Base-by-base conservation (phyloP, 352 stramenopile genomes). In the Phytopythium montanum region DNA sequence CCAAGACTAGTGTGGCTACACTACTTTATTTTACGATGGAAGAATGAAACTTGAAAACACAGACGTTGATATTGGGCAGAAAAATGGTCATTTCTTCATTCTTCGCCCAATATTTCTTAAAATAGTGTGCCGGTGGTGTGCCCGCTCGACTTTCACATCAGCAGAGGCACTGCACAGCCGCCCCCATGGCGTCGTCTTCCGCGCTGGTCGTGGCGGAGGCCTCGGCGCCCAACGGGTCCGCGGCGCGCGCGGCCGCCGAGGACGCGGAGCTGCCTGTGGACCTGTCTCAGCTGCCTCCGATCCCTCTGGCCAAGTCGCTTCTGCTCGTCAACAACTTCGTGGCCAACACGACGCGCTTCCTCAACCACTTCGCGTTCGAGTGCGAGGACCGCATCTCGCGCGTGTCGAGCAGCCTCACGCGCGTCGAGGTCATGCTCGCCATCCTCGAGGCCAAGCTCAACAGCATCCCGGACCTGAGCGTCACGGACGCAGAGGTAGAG, bases 251-350 rank as follows among this genome's bases (percentile, higher is more conserved):
- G 9, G 59, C 66, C 5, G 77, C 88, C 31, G 76, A 89, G 19
- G 76, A 90, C 34, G 73, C 79, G 33, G 85, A 94, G 39, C 69
- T 92, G 1, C 85, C 82, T 6, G 65, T 94, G 28, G 85, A 94
- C 56, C 71, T 94, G 12, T 87, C 81, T 38, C 85, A 94, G 65
- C 65, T 94, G 36, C 78, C 81, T 38, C 63, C 76, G 49, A 90
- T 93, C 49, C 83, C 85, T 19, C 78, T 85, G 60, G 51, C 79
- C 56, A 94, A 94, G 68, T 87, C 81, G 52, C 69, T 94, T 56
- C 62, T 94, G 62, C 76, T 95, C 12, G 66, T 95, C 58, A 95
- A 88, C 71, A 94, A 95, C 61, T 95, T 95, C 57, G 80, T 92
- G 44, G 70, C 81, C 53, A 95, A 94, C 71, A 93, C 82, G 19